Base-by-base conservation (phyloP, 78 protist genomes). In the Salpingoeca rosetta region DNA sequence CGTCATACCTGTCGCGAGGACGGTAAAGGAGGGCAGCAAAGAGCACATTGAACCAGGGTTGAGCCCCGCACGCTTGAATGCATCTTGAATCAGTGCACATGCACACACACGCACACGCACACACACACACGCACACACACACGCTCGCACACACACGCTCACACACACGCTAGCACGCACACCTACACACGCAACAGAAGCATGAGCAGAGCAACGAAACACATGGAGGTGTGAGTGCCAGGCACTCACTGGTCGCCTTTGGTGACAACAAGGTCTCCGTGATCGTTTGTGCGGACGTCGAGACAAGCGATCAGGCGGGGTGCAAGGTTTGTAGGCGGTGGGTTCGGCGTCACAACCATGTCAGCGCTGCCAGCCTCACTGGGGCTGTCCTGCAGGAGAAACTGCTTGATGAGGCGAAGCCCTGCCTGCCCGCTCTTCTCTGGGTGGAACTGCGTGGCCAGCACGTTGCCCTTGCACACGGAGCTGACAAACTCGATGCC, bases 181-280 rank as follows among this genome's bases (percentile, higher is more conserved):
- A n/a, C n/a, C n/a, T n/a, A n/a, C n/a, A n/a, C n/a, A n/a, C n/a
- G n/a, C n/a, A n/a, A n/a, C n/a, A n/a, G n/a, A n/a, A n/a, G n/a
- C n/a, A n/a, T n/a, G n/a, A n/a, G n/a, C n/a, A n/a, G n/a, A n/a
- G n/a, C n/a, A n/a, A n/a, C n/a, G n/a, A n/a, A n/a, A n/a, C n/a
- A n/a, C n/a, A n/a, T n/a, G n/a, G n/a, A n/a, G n/a, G n/a, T n/a
- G n/a, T n/a, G n/a, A n/a, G n/a, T n/a, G n/a, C n/a, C n/a, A n/a
- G n/a, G n/a, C n/a, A n/a, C n/a, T n/a, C n/a, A n/a, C 86, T 89
- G 92, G 81, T 89, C 90, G 42, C 94, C 94, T 85, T 92, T 92
- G 76, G 95, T 92, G 28, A 90, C 92, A n/a, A 92, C 91, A 31
- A 92, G 89, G 74, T 92, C 95, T 45, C 95, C 95, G 22, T 44